A percentile compares a stretch with the other conserved stretches of the same genome.
phyloP scores from a whole-genome alignment of 73 alveolate species.

The Diophrys sp. region DNA sequence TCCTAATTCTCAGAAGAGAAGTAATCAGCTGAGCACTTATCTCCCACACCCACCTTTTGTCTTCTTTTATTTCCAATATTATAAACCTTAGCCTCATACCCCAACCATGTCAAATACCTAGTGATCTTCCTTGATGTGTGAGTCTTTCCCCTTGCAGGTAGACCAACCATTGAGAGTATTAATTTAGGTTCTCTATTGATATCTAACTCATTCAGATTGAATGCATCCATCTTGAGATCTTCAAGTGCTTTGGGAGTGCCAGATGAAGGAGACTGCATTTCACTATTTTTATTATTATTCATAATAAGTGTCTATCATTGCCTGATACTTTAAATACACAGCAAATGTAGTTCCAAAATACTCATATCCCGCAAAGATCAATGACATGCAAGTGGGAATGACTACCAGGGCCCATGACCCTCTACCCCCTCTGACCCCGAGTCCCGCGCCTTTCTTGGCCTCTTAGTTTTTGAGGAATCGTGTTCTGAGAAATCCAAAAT shows the following conservation, averaged over 20 bases:
- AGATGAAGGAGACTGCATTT: no score
- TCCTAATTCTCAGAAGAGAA: constrained; percentile 13
- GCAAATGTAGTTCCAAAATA: background rate
- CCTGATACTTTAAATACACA: background rate
- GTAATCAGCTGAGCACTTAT: constrained; percentile 23
- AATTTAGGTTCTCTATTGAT: background rate
- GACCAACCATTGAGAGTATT: constrained; percentile 42
- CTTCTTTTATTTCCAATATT: constrained; percentile 32
- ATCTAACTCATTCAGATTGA: background rate
- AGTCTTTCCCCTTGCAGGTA: constrained; percentile 67
- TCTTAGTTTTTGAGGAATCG: background rate
- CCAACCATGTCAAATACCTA: constrained; percentile 57
- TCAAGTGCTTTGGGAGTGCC: no score
- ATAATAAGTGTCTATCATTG: background rate
- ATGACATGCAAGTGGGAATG: background rate
- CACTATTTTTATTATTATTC: no score
- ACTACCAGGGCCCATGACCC: background rate
- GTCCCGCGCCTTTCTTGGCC: background rate
- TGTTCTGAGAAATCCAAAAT: background rate
- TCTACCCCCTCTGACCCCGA: no score
- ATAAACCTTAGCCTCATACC: constrained; percentile 47
- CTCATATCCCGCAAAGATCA: background rate
- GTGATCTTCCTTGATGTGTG: constrained; percentile 45
- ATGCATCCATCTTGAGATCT: no score
- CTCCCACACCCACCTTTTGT: constrained; percentile 24